Evolutionary conservation across 2,329 filamentous ascomycete species (phyloP).

Genomic region (Pyrenochaeta sp.): DNA sequence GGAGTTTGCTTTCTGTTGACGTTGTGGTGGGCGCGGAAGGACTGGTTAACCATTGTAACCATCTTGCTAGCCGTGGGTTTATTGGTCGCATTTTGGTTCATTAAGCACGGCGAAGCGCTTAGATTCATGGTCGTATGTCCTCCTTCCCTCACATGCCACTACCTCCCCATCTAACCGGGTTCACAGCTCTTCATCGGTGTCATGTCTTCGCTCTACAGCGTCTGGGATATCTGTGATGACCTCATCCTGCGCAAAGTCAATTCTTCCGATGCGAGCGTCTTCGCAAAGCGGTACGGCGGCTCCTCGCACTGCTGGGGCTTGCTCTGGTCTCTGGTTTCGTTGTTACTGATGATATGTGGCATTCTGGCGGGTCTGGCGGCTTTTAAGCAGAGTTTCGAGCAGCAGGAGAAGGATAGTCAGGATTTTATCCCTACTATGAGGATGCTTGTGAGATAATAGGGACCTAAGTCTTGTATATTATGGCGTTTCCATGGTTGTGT

Average conservation of each 20-base stretch:
- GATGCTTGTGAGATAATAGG: not conserved
- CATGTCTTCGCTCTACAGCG: slow-evolving; percentile 81
- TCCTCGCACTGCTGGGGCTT: slow-evolving; percentile 84
- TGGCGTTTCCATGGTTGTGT: not conserved
- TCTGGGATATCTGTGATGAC: slow-evolving; percentile 88
- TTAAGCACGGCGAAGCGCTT: slow-evolving; percentile 76
- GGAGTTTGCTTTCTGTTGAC: slow-evolving; percentile 80
- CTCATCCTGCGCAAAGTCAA: slow-evolving; percentile 83
- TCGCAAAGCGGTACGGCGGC: slow-evolving; percentile 79
- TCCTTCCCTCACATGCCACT: too few relatives aligned
- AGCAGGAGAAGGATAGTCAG: slow-evolving; percentile 75
- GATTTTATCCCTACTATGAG: slow-evolving; percentile 66
- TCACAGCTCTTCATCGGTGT: slow-evolving; percentile 77
- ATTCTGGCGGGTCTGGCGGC: slow-evolving; percentile 81
- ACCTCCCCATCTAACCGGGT: not conserved
- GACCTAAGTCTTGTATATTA: not conserved
- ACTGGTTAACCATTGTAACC: slow-evolving; percentile 79
- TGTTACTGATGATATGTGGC: slow-evolving; percentile 74
- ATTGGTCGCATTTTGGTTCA: slow-evolving; percentile 80
- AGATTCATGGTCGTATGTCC: slow-evolving; percentile 71
- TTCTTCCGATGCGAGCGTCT: slow-evolving; percentile 79
- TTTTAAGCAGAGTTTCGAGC: slow-evolving; percentile 73
- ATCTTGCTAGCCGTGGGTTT: slow-evolving; percentile 74
- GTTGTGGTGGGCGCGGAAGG: slow-evolving; percentile 80
- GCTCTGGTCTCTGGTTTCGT: slow-evolving; percentile 77